Base-by-base conservation (phyloP, 2,329 filamentous ascomycete species). In the Periconia sp. region DNA sequence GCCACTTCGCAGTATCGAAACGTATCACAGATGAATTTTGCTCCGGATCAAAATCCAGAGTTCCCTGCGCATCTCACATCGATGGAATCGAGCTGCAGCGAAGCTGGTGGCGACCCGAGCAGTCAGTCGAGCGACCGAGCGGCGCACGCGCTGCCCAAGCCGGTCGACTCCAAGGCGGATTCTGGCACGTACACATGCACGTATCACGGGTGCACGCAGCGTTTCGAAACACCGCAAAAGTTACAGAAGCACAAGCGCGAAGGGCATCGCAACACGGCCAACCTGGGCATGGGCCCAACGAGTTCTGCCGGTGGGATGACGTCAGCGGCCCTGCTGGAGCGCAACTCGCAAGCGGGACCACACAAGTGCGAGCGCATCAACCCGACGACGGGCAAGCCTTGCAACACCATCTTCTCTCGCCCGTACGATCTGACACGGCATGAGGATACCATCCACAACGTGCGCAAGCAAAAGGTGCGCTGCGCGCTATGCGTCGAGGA, bases 371-470 rank as follows among this genome's bases (percentile, higher is more conserved):
- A 92, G 68, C 86, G 92, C 61, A 91, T 93, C 76, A 97, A 97
- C 74, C 93, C 93, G 1, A 93, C 90, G 59, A 97, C 94, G 0
- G 91, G 91, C 59, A 97, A 97, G 77, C 89, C 92, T 0, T 97
- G 94, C 82, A 93, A 91, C 71, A 95, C 92, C 0, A 82, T 96
- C 50, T 97, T 99, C 75, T 97, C 93, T 1, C 82, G 94, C 18
- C 94, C 94, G 1, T 99, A 99, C 79, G 94, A 99, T 74, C 82
- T 99, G 49, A 99, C 94, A 0, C 84, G 94, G 19, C 94, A 99
- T 70, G 94, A 99, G 73, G 93, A 97, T 62, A 97, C 94, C 0
- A 97, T 97, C 60, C 94, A 97, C 82, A 97, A 97, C 65, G 88
- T 87, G 1, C 86, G 90, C 65, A 97, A 97, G 81, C 87, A 92